Evolutionary conservation across 257 asterid species (phyloP).

Genomic region (Nicotiana tabacum): DNA sequence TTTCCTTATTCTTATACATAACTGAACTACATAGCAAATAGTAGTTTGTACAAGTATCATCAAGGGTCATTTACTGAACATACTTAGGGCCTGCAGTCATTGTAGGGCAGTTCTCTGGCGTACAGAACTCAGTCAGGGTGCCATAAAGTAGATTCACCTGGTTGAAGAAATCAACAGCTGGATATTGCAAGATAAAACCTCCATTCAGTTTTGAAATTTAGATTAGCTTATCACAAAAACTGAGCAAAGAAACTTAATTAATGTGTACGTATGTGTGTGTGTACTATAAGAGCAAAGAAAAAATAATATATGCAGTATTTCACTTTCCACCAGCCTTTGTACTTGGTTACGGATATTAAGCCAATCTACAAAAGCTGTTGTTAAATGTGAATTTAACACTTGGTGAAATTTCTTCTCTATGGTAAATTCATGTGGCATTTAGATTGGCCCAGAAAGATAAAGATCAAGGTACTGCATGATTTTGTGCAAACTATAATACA

Average conservation of each 20-base stretch:
- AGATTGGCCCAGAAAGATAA: not conserved
- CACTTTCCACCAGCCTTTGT: conserved; percentile 3
- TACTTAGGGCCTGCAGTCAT: conserved; percentile 99
- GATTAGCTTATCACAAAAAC: conserved; percentile 10
- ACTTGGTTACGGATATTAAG: not conserved
- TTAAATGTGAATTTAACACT: not conserved
- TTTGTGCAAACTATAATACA: not conserved
- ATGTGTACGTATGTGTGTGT: not conserved
- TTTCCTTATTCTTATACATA: not conserved
- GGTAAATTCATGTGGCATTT: not conserved
- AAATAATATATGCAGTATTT: not conserved
- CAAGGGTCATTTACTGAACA: conserved; percentile 20
- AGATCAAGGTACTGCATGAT: not conserved
- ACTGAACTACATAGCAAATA: conserved; percentile 5
- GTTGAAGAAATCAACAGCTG: conserved; percentile 97
- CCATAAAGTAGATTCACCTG: conserved; percentile 94
- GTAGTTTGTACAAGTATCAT: not conserved
- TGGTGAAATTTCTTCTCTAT: not conserved
- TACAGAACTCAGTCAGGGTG: conserved; percentile 92
- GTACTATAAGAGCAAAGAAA: not conserved
- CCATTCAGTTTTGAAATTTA: conserved; percentile 19
- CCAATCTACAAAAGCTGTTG: not conserved
- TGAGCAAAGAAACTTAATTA: not conserved
- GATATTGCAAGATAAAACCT: conserved; percentile 28
- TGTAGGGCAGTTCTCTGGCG: conserved; percentile 85